These are phyloP conservation scores for Beverwykella pulmonaria DNA, from an alignment of 495 filamentous ascomycete genomes.

Conservation along the genomic window DNA sequence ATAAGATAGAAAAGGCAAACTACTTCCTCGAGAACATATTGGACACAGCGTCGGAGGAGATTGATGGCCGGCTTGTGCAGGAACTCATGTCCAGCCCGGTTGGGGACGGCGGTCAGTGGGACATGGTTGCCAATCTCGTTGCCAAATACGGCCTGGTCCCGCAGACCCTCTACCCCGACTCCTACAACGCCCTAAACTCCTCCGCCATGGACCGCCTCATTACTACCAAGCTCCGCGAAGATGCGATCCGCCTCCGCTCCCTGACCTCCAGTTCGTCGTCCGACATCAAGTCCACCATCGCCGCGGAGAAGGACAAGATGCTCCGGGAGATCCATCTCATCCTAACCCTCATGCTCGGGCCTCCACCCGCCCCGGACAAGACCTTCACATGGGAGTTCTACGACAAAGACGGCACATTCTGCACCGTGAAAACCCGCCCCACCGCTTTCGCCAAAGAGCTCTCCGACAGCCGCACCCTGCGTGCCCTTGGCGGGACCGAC, in stretches of 20 bases:
- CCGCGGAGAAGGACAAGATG: constrained; percentile 66
- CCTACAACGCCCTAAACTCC: constrained; percentile 72
- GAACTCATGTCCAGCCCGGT: constrained; percentile 66
- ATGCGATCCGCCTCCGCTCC: constrained; percentile 66
- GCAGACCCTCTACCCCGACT: constrained; percentile 77
- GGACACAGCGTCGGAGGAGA: constrained; percentile 66
- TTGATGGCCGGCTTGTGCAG: constrained; percentile 71
- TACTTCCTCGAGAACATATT: constrained; percentile 83
- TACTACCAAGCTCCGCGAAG: constrained; percentile 84
- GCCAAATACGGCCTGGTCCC: constrained; percentile 84
- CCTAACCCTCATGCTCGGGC: constrained; percentile 76
- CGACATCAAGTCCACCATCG: constrained; percentile 46
- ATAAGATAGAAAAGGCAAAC: constrained; percentile 91
- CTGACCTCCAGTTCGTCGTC: constrained; percentile 45
- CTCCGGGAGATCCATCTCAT: constrained; percentile 76
- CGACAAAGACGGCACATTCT: constrained; percentile 65
- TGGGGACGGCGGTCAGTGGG: constrained; percentile 86
- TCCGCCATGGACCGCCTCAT: constrained; percentile 70
- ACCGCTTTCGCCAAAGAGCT: constrained; percentile 66
- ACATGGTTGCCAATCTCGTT: constrained; percentile 87
- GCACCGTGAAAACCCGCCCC: constrained; percentile 54
- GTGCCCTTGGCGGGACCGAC: constrained; percentile 55
- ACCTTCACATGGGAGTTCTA: constrained; percentile 77
- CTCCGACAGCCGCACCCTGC: constrained; percentile 49
- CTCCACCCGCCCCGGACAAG: constrained; percentile 66